Evolutionary conservation across 2,329 filamentous ascomycete species (phyloP), one percentile per base, ranked within the genome.

Genomic region (Epicoccum nigrum): DNA sequence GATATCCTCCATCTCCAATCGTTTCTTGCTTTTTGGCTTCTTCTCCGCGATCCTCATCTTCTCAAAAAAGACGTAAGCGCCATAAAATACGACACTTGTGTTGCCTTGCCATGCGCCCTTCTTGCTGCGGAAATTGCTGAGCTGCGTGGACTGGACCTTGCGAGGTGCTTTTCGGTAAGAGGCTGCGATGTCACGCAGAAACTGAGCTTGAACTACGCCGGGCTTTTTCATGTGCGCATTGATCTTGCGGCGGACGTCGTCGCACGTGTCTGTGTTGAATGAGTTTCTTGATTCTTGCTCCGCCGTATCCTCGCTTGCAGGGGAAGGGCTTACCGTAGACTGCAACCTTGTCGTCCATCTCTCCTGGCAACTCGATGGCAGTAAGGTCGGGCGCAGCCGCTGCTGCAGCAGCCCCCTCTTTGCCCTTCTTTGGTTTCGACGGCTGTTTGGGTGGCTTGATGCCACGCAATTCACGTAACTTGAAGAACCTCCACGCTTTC

Each of bases 231-330:
- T 71, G 52, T 81, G 70, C 1, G 76, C 76, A 20, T 74, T 74
- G 60, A 86, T 84, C 72, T 86, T 85, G 63, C 74, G 77, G 38
- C 83, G 79, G 12, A 86, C 64, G 42, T 82, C 81, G 56, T 85
- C 79, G 68, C 83, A 86, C 4, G 79, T 81, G 55, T 86, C 63
- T 62, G 28, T 12, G 4, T 11, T 27, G 8, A 27, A 25, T 34
- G 1, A 34, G 17, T 20, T 20, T 7, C 28, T 4, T 11, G 16
- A 16, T 16, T 30, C 28, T 30, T 13, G 7, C 9, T 30, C 4
- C 13, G 11, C 13, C 28, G 13, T 35, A 23, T 55, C 50, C 46
- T 32, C 7, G 21, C 28, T 52, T 52, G 28, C 23, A 30, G 28
- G 6, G 9, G 2, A 5, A 17, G 31, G 16, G 3, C 31, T 8